These are phyloP conservation scores for Wickerhamomyces canadensis DNA, from an alignment of 805 yeast species.

Conservation along the genomic window DNA sequence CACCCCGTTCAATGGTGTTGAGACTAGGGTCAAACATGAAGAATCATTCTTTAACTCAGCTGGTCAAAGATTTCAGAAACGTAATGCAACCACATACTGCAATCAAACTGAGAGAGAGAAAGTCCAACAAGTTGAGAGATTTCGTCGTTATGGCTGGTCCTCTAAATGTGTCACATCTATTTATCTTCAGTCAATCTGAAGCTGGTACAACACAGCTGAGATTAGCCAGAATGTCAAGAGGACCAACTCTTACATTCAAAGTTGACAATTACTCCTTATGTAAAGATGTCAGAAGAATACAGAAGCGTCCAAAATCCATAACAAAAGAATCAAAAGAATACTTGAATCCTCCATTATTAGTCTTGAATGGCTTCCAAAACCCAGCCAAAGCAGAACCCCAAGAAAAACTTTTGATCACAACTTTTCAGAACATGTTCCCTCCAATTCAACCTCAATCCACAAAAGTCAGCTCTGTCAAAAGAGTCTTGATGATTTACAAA, in stretches of 20 bases:
- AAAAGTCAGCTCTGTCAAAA: constrained; percentile 64
- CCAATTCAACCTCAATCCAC: constrained; percentile 85
- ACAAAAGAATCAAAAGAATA: constrained; percentile 58
- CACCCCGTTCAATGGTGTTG: constrained; percentile 93
- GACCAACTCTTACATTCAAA: constrained; percentile 87
- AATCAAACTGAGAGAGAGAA: constrained; percentile 77
- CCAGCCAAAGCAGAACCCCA: constrained; percentile 58
- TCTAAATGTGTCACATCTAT: constrained; percentile 81
- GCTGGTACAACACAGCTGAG: constrained; percentile 80
- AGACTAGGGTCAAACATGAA: constrained; percentile 73
- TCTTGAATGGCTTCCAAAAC: constrained; percentile 81
- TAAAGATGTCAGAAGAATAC: constrained; percentile 68
- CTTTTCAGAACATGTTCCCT: constrained; percentile 94
- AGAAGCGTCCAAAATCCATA: constrained; percentile 74
- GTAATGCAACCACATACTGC: constrained; percentile 98
- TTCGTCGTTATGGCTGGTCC: constrained; percentile 99
- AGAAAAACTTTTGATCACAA: constrained; percentile 79
- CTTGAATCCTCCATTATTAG: constrained; percentile 80
- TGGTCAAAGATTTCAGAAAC: constrained; percentile 81
- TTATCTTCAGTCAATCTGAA: constrained; percentile 80
- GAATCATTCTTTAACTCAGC: constrained; percentile 76
- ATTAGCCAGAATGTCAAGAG: constrained; percentile 83
- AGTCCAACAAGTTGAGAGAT: constrained; percentile 82
- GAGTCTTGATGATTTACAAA: constrained; percentile 81
- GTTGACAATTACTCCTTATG: constrained; percentile 72